Percentiles rank a stretch among this genome's conserved stretches.
Conservation (phyloP, 768 basidiomycete genomes). For the Phylloporus sp. region DNA sequence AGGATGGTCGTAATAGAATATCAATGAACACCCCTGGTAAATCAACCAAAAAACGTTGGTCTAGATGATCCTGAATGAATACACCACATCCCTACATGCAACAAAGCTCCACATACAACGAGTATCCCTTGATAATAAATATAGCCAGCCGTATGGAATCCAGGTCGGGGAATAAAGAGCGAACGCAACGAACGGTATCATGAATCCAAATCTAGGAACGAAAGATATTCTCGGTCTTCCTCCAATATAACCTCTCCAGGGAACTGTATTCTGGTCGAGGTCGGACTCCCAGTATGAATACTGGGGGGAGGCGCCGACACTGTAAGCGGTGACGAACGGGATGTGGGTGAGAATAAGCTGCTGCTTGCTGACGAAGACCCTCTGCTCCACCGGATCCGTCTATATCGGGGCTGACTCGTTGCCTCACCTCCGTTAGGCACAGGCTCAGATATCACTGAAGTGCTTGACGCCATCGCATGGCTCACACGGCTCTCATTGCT, state of each 20-base stretch:
- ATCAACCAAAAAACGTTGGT: background rate
- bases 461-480: background rate
- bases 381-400: constrained; percentile 1
- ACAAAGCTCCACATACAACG: background rate
- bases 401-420: background rate
- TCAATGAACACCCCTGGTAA: background rate
- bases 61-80: background rate
- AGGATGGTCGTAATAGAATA: background rate
- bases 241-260: constrained; percentile 8
- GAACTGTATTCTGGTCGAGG: background rate
- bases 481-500: background rate
- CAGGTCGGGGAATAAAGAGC: background rate
- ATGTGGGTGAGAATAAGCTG: background rate
- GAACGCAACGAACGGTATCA: background rate
- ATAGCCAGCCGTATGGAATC: background rate
- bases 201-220: constrained; percentile 26
- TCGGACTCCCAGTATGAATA: background rate
- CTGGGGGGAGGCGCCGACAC: background rate
- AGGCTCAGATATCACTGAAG: constrained; percentile 1
- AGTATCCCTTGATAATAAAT: background rate
- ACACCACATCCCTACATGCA: background rate
- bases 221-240: constrained; percentile 19
- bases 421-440: background rate
- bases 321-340: background rate
- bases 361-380: background rate